A percentile compares a stretch with the other conserved stretches of the same genome.
These are phyloP conservation scores for Pichia sp. DNA, from an alignment of 1,139 yeast genomes.

Conservation along the genomic window DNA sequence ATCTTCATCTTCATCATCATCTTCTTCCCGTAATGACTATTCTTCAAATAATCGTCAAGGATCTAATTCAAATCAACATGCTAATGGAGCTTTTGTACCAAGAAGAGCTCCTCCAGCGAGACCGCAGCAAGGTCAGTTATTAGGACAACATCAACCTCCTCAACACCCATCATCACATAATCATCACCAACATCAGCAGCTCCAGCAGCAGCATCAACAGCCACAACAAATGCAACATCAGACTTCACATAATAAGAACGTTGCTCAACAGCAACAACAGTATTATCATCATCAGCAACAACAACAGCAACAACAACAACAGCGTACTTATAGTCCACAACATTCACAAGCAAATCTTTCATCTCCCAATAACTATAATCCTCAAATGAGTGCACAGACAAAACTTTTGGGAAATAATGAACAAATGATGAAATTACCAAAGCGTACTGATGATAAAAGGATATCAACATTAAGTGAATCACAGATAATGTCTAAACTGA, in stretches of 20 bases:
- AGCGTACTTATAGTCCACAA: not conserved
- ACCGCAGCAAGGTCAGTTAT: constrained; percentile 1
- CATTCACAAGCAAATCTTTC: constrained; percentile 1
- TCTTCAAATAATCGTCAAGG: constrained; percentile 22
- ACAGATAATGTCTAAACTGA: constrained; percentile 77
- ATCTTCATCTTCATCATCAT: constrained; percentile 2
- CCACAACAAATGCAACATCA: too few species aligned
- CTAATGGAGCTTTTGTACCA: constrained; percentile 7
- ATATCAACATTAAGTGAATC: constrained; percentile 73
- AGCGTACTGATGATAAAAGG: constrained; percentile 39
- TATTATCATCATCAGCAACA: constrained; percentile 2
- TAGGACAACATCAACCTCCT: not conserved
- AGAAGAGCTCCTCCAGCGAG: constrained; percentile 12
- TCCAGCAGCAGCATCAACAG: too few species aligned
- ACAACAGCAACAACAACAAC: constrained; percentile 1
- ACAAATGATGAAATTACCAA: constrained; percentile 5
- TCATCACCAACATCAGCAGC: too few species aligned
- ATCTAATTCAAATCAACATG: constrained; percentile 1
- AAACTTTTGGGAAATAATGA: constrained; percentile 10
- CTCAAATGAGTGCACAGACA: constrained; percentile 13
- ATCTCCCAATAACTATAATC: not conserved
- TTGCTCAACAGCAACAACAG: constrained; percentile 2
- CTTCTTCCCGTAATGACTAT: constrained; percentile 30
- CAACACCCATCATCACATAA: too few species aligned
- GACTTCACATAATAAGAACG: too few species aligned